Conservation (phyloP, 2,329 filamentous ascomycete genomes). For the Mariannaea elegans region DNA sequence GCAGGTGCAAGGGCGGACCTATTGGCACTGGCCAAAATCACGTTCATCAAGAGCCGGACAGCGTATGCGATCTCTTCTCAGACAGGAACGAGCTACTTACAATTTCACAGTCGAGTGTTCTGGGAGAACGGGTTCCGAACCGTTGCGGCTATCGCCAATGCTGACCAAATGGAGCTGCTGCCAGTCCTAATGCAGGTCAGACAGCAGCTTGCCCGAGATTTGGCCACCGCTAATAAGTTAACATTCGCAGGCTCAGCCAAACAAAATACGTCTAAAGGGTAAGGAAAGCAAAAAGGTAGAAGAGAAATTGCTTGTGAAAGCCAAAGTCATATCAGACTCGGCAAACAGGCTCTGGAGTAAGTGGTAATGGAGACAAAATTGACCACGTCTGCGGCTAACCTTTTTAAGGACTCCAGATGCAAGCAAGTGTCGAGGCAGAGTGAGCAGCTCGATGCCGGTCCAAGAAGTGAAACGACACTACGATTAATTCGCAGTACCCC, state of each 20-base stretch:
- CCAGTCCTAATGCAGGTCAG: conserved; percentile 76
- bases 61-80: conserved; percentile 56
- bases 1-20: conserved; percentile 77
- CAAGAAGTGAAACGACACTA: not conserved
- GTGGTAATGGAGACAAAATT: conserved; percentile 36
- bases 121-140: conserved; percentile 81
- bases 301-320: conserved; percentile 72
- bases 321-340: conserved; percentile 72
- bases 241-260: conserved; percentile 71
- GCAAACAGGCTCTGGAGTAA: conserved; percentile 76
- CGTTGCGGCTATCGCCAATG: conserved; percentile 73
- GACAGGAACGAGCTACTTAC: conserved; percentile 8
- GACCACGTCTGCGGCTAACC: conserved; percentile 24
- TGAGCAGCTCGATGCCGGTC: conserved; percentile 25
- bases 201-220: not conserved
- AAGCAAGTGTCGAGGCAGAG: conserved; percentile 59
- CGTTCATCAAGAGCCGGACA: conserved; percentile 80
- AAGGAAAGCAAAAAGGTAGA: conserved; percentile 66
- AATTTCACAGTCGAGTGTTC: conserved; percentile 60
- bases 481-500: not conserved
- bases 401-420: conserved; percentile 58
- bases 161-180: conserved; percentile 72
- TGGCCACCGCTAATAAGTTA: not conserved
- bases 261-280: conserved; percentile 65
- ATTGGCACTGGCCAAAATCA: conserved; percentile 74